A percentile compares a stretch with the other conserved stretches of the same genome.
Conservation (phyloP, 1,139 yeast genomes). For the Sugiyamaella novakii region DNA sequence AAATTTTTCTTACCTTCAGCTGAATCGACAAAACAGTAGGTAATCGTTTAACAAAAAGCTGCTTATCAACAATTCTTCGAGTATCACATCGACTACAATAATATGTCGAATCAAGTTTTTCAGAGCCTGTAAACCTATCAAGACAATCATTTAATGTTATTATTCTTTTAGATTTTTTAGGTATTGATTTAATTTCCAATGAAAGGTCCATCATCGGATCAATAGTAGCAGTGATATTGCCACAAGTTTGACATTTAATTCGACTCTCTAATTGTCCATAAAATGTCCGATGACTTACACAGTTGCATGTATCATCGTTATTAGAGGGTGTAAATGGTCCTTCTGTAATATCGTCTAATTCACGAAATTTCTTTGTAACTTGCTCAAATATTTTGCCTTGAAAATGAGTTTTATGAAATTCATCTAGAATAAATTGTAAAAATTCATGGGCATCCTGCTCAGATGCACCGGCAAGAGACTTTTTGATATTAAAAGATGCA, state of each 20-base stretch:
- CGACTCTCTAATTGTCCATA: slow-evolving; percentile 74
- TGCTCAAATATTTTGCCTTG: slow-evolving; percentile 23
- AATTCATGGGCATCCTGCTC: slow-evolving; percentile 99
- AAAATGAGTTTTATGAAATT: slow-evolving; percentile 56
- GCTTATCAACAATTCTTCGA: slow-evolving; percentile 68
- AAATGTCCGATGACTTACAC: slow-evolving; percentile 80
- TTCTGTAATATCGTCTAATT: slow-evolving; percentile 4
- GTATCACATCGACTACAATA: slow-evolving; percentile 67
- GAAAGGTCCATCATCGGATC: slow-evolving; percentile 94
- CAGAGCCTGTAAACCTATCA: slow-evolving; percentile 72
- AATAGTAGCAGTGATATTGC: slow-evolving; percentile 61
- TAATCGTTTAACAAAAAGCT: slow-evolving; percentile 62
- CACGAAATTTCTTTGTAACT: slow-evolving; percentile 15
- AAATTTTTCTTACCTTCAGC: slow-evolving; percentile 54
- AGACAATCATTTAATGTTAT: slow-evolving; percentile 63
- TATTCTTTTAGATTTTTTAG: slow-evolving; percentile 17
- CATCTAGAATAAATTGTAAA: slow-evolving; percentile 86
- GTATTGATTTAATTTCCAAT: slow-evolving; percentile 51
- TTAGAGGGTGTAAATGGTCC: slow-evolving; percentile 18
- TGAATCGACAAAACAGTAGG: slow-evolving; percentile 85
- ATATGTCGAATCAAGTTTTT: slow-evolving; percentile 72
- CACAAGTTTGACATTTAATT: slow-evolving; percentile 72
- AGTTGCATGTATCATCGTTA: slow-evolving; percentile 53
- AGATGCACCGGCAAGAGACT: slow-evolving; percentile 86
- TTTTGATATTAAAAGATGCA: slow-evolving; percentile 83